Evolutionary conservation across 371 early-diverging fungal species (phyloP), one percentile per base, ranked within the genome.

Genomic region (Apophysomyces elegans): DNA sequence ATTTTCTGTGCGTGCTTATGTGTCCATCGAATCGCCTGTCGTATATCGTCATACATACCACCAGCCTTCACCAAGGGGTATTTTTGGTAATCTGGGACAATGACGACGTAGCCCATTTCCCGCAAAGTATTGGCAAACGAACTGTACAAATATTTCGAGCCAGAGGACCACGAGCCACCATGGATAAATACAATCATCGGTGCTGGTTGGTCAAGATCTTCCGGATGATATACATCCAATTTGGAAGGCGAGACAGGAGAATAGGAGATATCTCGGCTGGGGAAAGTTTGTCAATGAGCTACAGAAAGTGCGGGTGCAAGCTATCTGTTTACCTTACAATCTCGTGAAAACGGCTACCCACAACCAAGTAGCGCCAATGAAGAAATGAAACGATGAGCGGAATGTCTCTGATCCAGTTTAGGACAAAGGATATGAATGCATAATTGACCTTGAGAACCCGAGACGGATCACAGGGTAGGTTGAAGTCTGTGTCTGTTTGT

Each of bases 181-280:
- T 91, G 86, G 44, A 92, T 76, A 69, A 91, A 93, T 1, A 93
- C 73, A 64, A 93, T 76, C 13, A 92, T 88, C 21, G 91, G 92
- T 26, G 37, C 12, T 35, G 21, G 61, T 14, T 68, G 65, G 11
- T 59, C 35, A 7, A 59, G 46, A 2, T 37, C 32, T 4, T 57
- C 37, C 6, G 84, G 81, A 13, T 71, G 70, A 59, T 83, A 83
- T 1, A 80, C 65, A 62, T 83, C 84, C 11, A 83, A 57, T 47
- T 37, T 65, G 12, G 71, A 68, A n/a, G 47, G 26, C 4, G 47
- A 58, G 50, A 65, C 39, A 1, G 63, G 66, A 47, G 71, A 68
- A 58, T 80, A 83, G 1, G 65, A 58, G 47, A 83, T 71, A 69
- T 83, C 65, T 8, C 68, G 62, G 16, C 84, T 83, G 58, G 1